Percentiles rank a stretch among this genome's conserved stretches.
phyloP scores from a whole-genome alignment of 345 rosid species.

The Lumnitzera racemosa region DNA sequence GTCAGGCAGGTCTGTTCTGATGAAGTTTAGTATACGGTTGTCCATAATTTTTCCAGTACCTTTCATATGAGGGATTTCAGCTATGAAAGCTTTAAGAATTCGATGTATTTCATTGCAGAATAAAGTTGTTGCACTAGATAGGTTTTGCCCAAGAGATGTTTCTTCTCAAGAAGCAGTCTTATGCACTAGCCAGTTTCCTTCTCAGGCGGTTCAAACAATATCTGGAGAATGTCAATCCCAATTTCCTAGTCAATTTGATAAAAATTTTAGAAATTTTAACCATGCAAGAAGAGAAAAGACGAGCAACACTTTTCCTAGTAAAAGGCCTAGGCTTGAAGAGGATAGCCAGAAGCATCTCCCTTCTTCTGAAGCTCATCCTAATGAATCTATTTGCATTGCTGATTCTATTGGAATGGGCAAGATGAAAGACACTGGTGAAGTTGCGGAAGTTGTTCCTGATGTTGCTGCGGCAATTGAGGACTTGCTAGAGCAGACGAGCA shows the following conservation, averaged over 20 bases:
- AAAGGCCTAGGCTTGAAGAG: slow-evolving; percentile 52
- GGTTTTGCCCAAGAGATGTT: slow-evolving; percentile 64
- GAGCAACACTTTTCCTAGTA: slow-evolving; percentile 26
- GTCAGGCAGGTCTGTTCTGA: slow-evolving; percentile 57
- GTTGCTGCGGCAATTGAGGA: slow-evolving; percentile 93
- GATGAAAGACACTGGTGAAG: slow-evolving; percentile 31
- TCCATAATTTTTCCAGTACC: background rate
- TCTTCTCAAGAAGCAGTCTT: slow-evolving; percentile 62
- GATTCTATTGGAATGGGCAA: slow-evolving; percentile 24
- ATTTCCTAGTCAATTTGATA: slow-evolving; percentile 42
- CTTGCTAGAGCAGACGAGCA: slow-evolving; percentile 80
- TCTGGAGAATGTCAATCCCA: slow-evolving; percentile 46
- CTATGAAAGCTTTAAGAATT: background rate
- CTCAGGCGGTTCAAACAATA: slow-evolving; percentile 41
- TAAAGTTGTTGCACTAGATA: slow-evolving; percentile 49
- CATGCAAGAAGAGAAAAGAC: slow-evolving; percentile 23
- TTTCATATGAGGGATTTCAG: background rate
- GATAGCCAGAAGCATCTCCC: slow-evolving; percentile 20
- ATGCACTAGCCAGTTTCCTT: slow-evolving; percentile 57
- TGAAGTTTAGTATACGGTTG: no score
- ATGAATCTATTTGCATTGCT: slow-evolving; percentile 17
- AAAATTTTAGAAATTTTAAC: slow-evolving; percentile 12
- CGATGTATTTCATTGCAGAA: slow-evolving; percentile 38
- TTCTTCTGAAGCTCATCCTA: slow-evolving; percentile 31
- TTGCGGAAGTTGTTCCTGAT: slow-evolving; percentile 57